phyloP scores from a whole-genome alignment of 1,284 basidiomycete genomes.

The Macrocybe sp. region DNA sequence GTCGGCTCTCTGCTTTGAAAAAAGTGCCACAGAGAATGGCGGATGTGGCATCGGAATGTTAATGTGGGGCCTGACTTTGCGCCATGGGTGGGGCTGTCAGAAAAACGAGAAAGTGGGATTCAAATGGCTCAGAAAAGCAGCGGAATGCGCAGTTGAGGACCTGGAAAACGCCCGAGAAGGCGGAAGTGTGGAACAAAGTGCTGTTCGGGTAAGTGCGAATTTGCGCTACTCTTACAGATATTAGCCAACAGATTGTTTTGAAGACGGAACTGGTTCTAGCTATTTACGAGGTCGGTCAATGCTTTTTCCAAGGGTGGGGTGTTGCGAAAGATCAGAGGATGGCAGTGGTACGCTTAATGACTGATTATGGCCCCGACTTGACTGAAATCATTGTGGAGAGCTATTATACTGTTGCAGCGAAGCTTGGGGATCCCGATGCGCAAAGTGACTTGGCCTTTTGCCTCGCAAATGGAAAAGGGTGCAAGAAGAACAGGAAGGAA shows the following conservation, averaged over 20 bases:
- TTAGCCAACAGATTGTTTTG: not conserved
- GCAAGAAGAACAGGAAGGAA: constrained; percentile 84
- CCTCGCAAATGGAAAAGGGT: constrained; percentile 81
- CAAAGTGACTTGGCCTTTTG: constrained; percentile 84
- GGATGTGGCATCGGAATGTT: constrained; percentile 89
- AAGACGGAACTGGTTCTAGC: constrained; percentile 82
- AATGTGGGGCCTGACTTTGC: constrained; percentile 86
- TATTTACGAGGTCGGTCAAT: constrained; percentile 90
- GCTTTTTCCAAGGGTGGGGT: constrained; percentile 91
- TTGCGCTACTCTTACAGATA: not conserved
- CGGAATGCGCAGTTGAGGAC: constrained; percentile 77
- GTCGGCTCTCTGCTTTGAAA: constrained; percentile 77
- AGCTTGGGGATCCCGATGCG: constrained; percentile 82
- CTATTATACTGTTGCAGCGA: constrained; percentile 82
- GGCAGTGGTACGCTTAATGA: constrained; percentile 58
- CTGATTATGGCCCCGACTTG: constrained; percentile 6
- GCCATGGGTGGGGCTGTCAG: constrained; percentile 85
- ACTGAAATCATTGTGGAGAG: constrained; percentile 39
- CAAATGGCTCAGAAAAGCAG: constrained; percentile 78
- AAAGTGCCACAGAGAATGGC: constrained; percentile 68
- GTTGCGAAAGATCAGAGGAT: constrained; percentile 82
- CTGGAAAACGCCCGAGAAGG: constrained; percentile 53
- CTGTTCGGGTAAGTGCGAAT: constrained; percentile 22
- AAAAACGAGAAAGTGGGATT: constrained; percentile 79
- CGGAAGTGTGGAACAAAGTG: constrained; percentile 24